phyloP scores from a whole-genome alignment of 495 filamentous ascomycete species.

The Glonium stellatum region DNA sequence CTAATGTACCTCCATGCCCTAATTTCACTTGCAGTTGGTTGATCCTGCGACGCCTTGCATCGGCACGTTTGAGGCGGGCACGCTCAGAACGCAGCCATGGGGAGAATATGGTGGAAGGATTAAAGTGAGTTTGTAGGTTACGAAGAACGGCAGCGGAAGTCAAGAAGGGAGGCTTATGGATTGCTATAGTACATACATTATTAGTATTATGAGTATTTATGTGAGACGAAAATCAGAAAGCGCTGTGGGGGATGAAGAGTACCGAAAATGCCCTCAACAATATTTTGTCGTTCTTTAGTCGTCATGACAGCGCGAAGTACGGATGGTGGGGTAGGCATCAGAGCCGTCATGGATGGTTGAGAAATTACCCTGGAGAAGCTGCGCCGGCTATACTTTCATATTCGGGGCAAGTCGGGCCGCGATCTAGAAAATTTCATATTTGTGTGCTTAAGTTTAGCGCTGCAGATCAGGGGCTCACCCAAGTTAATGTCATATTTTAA shows the following conservation, averaged over 20 bases:
- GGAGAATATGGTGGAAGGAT: conserved; percentile 66
- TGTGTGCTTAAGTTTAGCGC: not conserved
- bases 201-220: too few species aligned
- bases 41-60: conserved; percentile 45
- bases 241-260: not conserved
- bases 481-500: not conserved
- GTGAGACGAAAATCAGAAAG: not conserved
- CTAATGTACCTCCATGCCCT: conserved; percentile 92
- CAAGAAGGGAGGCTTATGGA: conserved; percentile 83
- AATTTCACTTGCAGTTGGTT: conserved; percentile 71
- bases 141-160: conserved; percentile 85
- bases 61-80: conserved; percentile 45
- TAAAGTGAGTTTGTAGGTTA: conserved; percentile 72
- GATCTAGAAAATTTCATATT: not conserved
- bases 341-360: not conserved
- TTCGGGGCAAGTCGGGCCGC: too few species aligned
- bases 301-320: conserved; percentile 20
- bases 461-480: not conserved
- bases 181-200: conserved; percentile 61
- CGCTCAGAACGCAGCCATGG: conserved; percentile 62
- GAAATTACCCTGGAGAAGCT: too few species aligned
- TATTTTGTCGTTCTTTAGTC: conserved; percentile 14
- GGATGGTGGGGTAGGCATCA: conserved; percentile 8
- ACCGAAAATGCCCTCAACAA: conserved; percentile 27
- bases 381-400: too few species aligned